A percentile compares a stretch with the other conserved stretches of the same genome.
These are phyloP conservation scores for Casaregolazyma lundiana DNA, from an alignment of 1,139 yeast species.

Conservation along the genomic window DNA sequence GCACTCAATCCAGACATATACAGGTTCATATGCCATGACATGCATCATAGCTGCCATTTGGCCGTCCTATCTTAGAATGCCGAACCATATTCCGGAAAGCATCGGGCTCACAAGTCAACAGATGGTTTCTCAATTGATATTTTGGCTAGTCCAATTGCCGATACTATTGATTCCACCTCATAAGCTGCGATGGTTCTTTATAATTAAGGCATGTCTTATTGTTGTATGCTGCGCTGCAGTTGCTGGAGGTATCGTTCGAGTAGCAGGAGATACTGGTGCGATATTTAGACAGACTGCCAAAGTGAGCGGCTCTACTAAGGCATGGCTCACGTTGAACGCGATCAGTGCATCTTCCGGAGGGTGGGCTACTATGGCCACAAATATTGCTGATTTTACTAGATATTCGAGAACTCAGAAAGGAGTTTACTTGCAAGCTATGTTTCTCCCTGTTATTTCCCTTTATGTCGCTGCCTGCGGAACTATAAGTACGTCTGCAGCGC, in stretches of 20 bases:
- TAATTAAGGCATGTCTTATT: constrained; percentile 35
- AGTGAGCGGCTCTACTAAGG: constrained; percentile 33
- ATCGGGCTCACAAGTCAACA: constrained; percentile 37
- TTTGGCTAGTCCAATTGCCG: constrained; percentile 36
- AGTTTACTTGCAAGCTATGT: constrained; percentile 28
- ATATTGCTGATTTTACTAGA: constrained; percentile 39
- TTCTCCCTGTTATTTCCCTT: constrained; percentile 34
- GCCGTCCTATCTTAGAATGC: constrained; percentile 34
- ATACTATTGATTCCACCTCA: constrained; percentile 35
- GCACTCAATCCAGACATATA: constrained; percentile 37
- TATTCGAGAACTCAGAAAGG: constrained; percentile 24
- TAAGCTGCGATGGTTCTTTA: constrained; percentile 35
- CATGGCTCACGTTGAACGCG: constrained; percentile 35
- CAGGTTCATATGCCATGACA: constrained; percentile 34
- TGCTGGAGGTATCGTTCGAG: constrained; percentile 28
- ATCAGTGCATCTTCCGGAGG: constrained; percentile 36
- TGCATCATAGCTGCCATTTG: constrained; percentile 33
- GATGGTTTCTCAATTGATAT: constrained; percentile 35
- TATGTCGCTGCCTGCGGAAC: constrained; percentile 34
- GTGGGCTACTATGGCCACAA: constrained; percentile 40
- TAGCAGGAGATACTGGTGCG: constrained; percentile 28
- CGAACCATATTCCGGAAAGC: constrained; percentile 35
- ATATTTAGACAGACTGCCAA: constrained; percentile 31
- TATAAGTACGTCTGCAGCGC: constrained; percentile 32
- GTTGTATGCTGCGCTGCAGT: constrained; percentile 35